phyloP scores from a whole-genome alignment of 1,284 basidiomycete species.

The Anthracocystis panici-leucophaei region DNA sequence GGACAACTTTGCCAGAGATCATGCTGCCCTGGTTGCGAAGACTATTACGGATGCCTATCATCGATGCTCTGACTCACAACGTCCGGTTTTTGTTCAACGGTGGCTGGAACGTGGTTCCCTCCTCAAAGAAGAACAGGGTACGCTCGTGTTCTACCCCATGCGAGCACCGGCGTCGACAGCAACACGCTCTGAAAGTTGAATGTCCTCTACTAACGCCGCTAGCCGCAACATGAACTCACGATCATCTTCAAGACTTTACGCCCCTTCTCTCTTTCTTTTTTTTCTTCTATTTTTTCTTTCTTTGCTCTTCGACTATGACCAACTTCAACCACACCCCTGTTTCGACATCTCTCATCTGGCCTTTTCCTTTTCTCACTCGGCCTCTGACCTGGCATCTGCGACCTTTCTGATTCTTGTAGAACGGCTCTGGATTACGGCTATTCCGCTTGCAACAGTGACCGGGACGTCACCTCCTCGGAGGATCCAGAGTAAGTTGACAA shows the following conservation, averaged over 20 bases:
- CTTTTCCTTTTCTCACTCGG: background rate
- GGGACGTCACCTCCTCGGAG: conserved; percentile 5
- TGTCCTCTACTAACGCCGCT: too few relatives aligned
- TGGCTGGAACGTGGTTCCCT: background rate
- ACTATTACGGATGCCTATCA: background rate
- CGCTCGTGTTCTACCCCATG: background rate
- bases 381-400: background rate
- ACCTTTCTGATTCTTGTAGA: background rate
- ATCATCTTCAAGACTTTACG: background rate
- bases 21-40: background rate
- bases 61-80: background rate
- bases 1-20: background rate
- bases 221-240: background rate
- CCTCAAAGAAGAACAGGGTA: background rate
- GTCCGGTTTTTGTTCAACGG: background rate
- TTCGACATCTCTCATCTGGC: background rate
- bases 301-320: too few relatives aligned
- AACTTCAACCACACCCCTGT: background rate
- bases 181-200: too few relatives aligned
- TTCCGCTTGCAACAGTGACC: conserved; percentile 2
- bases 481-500: conserved; percentile 3
- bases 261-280: background rate
- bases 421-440: conserved; percentile 3
- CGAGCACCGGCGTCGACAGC: background rate
- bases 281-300: background rate